Evolutionary conservation across 148 eudicot genomes (phyloP).

Genomic region (Chenopodium suecicum): DNA sequence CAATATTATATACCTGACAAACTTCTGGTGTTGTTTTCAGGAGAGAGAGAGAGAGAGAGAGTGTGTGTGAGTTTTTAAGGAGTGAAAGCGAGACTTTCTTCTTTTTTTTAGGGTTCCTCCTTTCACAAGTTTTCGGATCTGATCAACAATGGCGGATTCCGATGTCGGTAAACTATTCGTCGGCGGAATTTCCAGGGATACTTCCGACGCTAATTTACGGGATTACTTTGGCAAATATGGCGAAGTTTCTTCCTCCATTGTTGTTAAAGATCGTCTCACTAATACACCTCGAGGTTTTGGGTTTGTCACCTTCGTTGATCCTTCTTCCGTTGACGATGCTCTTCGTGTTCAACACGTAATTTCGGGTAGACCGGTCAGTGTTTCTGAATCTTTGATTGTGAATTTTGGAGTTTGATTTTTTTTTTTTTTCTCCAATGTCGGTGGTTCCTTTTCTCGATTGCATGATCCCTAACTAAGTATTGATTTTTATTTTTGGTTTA

Average conservation of each 20-base stretch:
- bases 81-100: background rate
- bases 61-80: background rate
- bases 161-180: constrained; percentile 65
- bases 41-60: background rate
- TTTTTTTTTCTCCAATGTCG: background rate
- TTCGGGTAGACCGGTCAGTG: constrained; percentile 52
- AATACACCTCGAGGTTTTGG: constrained; percentile 80
- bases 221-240: constrained; percentile 65
- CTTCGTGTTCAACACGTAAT: constrained; percentile 62
- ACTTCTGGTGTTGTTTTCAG: background rate
- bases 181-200: constrained; percentile 74
- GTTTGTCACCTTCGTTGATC: constrained; percentile 59
- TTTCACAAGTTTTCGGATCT: background rate
- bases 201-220: constrained; percentile 39
- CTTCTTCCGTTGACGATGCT: constrained; percentile 47
- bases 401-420: background rate
- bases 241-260: constrained; percentile 38
- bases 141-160: constrained; percentile 49
- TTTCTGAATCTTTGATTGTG: background rate
- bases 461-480: constrained; percentile 1
- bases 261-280: constrained; percentile 56
- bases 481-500: background rate
- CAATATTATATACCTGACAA: background rate
- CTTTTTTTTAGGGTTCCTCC: constrained; percentile 9
- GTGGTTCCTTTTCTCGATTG: background rate